Evolutionary conservation across 345 rosid species (phyloP).

Genomic region (Gossypium stocksii): DNA sequence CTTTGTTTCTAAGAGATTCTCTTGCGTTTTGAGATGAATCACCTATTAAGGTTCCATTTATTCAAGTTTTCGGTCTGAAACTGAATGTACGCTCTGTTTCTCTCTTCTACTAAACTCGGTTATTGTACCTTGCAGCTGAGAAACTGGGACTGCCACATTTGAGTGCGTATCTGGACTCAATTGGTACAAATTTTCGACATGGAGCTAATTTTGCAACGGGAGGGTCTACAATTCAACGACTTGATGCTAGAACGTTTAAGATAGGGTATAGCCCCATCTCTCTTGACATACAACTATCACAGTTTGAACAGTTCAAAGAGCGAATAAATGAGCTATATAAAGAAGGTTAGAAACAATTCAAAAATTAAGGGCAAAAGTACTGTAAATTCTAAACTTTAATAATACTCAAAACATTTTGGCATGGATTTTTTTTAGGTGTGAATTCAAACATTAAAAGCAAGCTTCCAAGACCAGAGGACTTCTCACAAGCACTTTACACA

Average conservation of each 20-base stretch:
- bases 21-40: not conserved
- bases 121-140: constrained; percentile 26
- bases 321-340: constrained; percentile 18
- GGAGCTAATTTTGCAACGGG: constrained; percentile 45
- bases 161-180: constrained; percentile 38
- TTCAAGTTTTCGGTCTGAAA: not conserved
- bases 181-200: constrained; percentile 35
- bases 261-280: constrained; percentile 44
- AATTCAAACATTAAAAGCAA: constrained; percentile 8
- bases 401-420: not conserved
- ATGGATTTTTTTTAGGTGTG: constrained; percentile 33
- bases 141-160: constrained; percentile 33
- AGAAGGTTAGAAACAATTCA: constrained; percentile 19
- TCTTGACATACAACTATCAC: constrained; percentile 32
- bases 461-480: constrained; percentile 38
- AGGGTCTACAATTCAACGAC: constrained; percentile 37
- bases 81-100: not conserved
- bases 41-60: not conserved
- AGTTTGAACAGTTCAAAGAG: constrained; percentile 31
- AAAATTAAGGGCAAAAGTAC: not conserved
- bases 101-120: not conserved
- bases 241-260: constrained; percentile 24
- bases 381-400: not conserved
- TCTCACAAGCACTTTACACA: constrained; percentile 50
- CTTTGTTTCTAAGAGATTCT: not conserved